Evolutionary conservation across 441 rosid genomes (phyloP).

Genomic region (Brassica hybrid): DNA sequence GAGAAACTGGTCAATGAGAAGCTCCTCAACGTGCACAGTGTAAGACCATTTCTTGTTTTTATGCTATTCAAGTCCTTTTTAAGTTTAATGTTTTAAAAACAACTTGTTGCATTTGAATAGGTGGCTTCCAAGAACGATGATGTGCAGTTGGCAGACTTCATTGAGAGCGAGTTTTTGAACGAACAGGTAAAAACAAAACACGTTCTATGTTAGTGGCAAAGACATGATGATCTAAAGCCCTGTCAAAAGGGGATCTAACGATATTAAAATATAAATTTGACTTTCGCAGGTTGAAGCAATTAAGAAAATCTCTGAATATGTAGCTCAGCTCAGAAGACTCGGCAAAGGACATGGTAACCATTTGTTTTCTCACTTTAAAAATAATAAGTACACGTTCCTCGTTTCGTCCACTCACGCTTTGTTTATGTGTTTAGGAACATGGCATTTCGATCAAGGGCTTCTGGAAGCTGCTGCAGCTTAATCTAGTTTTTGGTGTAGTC

Average conservation of each 20-base stretch:
- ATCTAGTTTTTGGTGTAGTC: slow-evolving; percentile 1
- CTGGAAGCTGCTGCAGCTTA: slow-evolving; percentile 47
- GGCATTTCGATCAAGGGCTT: slow-evolving; percentile 84
- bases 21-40: slow-evolving; percentile 63
- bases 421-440: slow-evolving; percentile 52
- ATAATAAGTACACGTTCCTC: not conserved
- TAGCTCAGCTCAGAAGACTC: slow-evolving; percentile 75
- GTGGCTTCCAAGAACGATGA: slow-evolving; percentile 68
- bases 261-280: too few species aligned
- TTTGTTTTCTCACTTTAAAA: slow-evolving; percentile 20
- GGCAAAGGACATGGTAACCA: slow-evolving; percentile 80
- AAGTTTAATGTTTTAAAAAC: not conserved
- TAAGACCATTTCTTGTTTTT: slow-evolving; percentile 39
- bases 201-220: slow-evolving; percentile 38
- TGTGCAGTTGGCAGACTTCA: slow-evolving; percentile 66
- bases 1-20: slow-evolving; percentile 87
- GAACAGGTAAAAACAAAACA: slow-evolving; percentile 66
- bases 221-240: not conserved
- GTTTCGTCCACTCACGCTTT: slow-evolving; percentile 11
- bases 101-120: slow-evolving; percentile 45
- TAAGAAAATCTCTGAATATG: slow-evolving; percentile 74
- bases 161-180: slow-evolving; percentile 61
- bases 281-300: slow-evolving; percentile 63
- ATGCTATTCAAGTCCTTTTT: not conserved
- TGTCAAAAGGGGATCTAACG: too few species aligned